phyloP scores from a whole-genome alignment of 75 land plant species.

The Cupressus sempervirens region DNA sequence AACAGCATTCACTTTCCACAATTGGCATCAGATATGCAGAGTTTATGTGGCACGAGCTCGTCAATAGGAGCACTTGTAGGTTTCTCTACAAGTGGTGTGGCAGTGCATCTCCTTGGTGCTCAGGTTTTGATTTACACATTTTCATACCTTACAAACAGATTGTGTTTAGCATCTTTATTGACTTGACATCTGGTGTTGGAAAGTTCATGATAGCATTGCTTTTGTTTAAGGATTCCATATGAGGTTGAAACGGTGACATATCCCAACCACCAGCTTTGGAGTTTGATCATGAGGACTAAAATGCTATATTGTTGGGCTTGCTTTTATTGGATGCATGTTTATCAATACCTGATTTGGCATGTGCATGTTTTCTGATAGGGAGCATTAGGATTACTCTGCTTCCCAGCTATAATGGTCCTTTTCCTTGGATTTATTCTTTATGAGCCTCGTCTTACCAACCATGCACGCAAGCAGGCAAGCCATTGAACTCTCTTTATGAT shows the following conservation, averaged over 20 bases:
- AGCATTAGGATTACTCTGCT: slow-evolving; percentile 56
- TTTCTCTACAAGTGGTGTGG: slow-evolving; percentile 66
- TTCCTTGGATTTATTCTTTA: slow-evolving; percentile 53
- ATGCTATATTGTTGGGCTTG: not conserved
- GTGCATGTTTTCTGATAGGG: slow-evolving; percentile 33
- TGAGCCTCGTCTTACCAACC: slow-evolving; percentile 37
- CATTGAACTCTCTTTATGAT: slow-evolving; percentile 4
- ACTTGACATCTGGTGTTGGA: not conserved
- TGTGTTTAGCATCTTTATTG: not conserved
- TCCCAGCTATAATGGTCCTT: slow-evolving; percentile 60
- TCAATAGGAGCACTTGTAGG: slow-evolving; percentile 70
- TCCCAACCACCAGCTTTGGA: not conserved
- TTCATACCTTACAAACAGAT: not conserved
- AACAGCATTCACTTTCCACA: slow-evolving; percentile 56
- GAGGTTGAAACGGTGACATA: slow-evolving; percentile 4
- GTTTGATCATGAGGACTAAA: not conserved
- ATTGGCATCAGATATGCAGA: slow-evolving; percentile 74
- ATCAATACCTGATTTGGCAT: not conserved
- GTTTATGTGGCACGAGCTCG: slow-evolving; percentile 51
- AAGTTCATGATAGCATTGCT: not conserved
- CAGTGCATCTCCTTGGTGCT: slow-evolving; percentile 64
- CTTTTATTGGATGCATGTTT: not conserved
- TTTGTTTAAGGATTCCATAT: not conserved
- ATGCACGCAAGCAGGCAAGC: slow-evolving; percentile 34
- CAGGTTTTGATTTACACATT: slow-evolving; percentile 38